Base-by-base conservation (phyloP, 768 basidiomycete species). In the Paxillus ammoniavirescens region DNA sequence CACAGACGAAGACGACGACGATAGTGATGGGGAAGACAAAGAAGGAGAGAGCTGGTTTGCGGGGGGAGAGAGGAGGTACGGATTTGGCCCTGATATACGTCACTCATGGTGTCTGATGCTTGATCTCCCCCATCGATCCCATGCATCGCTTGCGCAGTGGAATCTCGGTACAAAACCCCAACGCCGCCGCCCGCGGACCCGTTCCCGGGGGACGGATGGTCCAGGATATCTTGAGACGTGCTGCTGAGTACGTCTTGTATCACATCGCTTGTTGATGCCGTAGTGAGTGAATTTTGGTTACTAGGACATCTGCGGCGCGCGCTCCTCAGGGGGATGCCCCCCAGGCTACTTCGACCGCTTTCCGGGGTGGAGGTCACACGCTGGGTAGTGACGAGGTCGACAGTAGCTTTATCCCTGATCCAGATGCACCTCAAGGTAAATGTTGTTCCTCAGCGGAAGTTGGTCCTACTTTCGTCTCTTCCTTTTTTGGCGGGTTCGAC, bases 311-410 rank as follows among this genome's bases (percentile, higher is more conserved):
- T 49, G 53, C 54, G 37, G 28, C 54, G 31, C 67, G 64, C 28
- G 38, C 17, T 13, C 26, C 64, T 23, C 50, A 61, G 41, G 45
- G 57, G 12, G 59, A 26, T 37, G 55, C 21, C 47, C 62, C 23
- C 21, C 60, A 26, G 54, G 63, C 10, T 57, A 30, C 44, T 1
- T 57, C 72, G n/a, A 59, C 50, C 1, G 69, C 68, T 0, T 93
- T 93, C 67, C 62, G 72, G 26, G 91, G 92, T 0, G 77, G 86
- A 3, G 96, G 94, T 1, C 83, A 95, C 66, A 89, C 78, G 0
- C 78, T 99, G 21, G 96, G 96, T 7, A 86, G 90, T 23, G 96
- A 98, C 57, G 93, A 97, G n/a, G 79, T 89, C 1, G 85, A 87
- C 7, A 91, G 89, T 55, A 62, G 78, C 7, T 89, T 75, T 63